Conservation (phyloP, 768 basidiomycete species). For the Auricularia sp. region DNA sequence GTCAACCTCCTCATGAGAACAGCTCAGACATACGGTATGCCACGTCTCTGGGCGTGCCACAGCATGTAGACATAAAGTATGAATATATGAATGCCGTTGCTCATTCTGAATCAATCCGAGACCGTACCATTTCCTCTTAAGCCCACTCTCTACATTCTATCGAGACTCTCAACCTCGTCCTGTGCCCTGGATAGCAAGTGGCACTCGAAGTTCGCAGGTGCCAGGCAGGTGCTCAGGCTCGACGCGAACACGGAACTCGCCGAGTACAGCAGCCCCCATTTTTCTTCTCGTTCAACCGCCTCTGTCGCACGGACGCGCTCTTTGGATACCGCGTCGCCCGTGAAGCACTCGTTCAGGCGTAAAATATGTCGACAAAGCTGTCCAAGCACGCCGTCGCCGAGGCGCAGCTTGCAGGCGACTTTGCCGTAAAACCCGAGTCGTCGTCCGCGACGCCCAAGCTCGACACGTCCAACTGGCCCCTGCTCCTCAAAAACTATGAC, state of each 20-base stretch:
- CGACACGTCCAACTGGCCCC: conserved; percentile 95
- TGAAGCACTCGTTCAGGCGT: conserved; percentile 42
- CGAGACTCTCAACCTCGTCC: no score
- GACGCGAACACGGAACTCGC: not conserved
- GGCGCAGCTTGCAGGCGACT: conserved; percentile 68
- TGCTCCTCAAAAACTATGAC: conserved; percentile 98
- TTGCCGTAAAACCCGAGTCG: conserved; percentile 68
- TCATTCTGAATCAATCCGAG: no score
- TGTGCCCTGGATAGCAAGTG: no score
- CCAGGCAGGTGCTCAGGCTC: conserved; percentile 50
- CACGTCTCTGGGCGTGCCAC: no score
- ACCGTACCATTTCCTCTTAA: no score
- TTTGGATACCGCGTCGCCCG: conserved; percentile 34
- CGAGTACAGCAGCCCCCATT: not conserved
- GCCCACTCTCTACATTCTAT: no score
- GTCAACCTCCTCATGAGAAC: no score
- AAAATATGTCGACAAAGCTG: conserved; percentile 23
- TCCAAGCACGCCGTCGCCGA: conserved; percentile 39
- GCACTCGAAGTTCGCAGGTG: not conserved
- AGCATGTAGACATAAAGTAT: no score
- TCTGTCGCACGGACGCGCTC: conserved; percentile 8
- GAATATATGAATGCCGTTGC: no score
- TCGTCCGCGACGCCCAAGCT: conserved; percentile 52
- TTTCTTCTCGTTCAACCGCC: conserved; percentile 3
- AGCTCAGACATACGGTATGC: no score